phyloP scores from a whole-genome alignment of 2,329 filamentous ascomycete genomes.

The Talaromyces amestolkiae region DNA sequence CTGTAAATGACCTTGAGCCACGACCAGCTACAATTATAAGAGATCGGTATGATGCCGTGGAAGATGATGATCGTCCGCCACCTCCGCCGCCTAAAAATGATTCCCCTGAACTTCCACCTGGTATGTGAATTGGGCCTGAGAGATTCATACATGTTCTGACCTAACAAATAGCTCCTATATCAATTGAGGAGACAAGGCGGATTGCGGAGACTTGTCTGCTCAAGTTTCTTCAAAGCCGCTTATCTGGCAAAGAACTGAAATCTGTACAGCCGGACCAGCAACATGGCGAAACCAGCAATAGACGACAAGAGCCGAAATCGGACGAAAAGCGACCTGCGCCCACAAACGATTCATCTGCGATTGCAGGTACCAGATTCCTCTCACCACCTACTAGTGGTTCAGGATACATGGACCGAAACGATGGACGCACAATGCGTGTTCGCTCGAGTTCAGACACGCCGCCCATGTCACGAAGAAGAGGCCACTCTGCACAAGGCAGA shows the following conservation, averaged over 20 bases:
- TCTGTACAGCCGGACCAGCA: neutral
- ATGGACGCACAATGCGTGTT: constrained; percentile 23
- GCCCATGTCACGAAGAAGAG: constrained; percentile 23
- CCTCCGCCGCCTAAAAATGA: constrained; percentile 22
- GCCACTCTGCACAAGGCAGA: constrained; percentile 23
- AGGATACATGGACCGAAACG: constrained; percentile 22
- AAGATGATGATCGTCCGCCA: constrained; percentile 22
- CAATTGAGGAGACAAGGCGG: constrained; percentile 57
- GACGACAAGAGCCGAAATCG: neutral
- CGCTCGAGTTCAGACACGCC: constrained; percentile 34
- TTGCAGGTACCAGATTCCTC: constrained; percentile 7
- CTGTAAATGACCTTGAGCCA: constrained; percentile 73
- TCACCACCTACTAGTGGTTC: constrained; percentile 6
- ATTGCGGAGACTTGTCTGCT: constrained; percentile 58
- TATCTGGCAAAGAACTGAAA: constrained; percentile 26
- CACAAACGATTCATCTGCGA: neutral
- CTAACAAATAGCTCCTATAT: constrained; percentile 50
- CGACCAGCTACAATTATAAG: constrained; percentile 24
- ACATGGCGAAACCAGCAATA: neutral
- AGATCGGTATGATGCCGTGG: constrained; percentile 19
- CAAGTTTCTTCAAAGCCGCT: constrained; percentile 48
- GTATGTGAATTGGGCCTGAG: constrained; percentile 23
- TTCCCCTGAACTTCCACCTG: constrained; percentile 22
- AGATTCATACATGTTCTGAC: neutral
- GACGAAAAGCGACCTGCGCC: neutral